These are phyloP conservation scores for Tympanopsis confertula DNA, from an alignment of 2,329 filamentous ascomycete genomes.

Conservation along the genomic window DNA sequence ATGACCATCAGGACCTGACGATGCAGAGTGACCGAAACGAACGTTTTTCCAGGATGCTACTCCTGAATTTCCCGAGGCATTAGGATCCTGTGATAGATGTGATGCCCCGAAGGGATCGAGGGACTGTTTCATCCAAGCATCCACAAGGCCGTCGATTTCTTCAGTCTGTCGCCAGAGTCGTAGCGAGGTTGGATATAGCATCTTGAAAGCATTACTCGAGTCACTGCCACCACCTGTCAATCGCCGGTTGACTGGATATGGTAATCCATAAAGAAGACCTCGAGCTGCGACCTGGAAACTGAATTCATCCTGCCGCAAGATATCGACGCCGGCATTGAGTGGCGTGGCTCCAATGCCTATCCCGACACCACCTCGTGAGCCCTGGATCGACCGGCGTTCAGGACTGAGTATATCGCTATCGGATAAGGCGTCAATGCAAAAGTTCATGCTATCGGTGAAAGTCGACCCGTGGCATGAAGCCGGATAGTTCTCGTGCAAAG, in stretches of 20 bases:
- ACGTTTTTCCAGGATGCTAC: no score
- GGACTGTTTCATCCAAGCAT: constrained; percentile 53
- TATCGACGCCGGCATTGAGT: constrained; percentile 53
- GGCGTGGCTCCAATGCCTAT: constrained; percentile 31
- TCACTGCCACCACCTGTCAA: constrained; percentile 28
- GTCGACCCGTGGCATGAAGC: constrained; percentile 62
- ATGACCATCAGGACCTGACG: no score
- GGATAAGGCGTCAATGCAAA: constrained; percentile 78
- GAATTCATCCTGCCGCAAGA: constrained; percentile 84
- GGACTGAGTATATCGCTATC: constrained; percentile 77
- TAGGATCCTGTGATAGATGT: not conserved
- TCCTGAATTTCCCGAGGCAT: no score
- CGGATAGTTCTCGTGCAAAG: constrained; percentile 86
- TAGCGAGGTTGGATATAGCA: constrained; percentile 82
- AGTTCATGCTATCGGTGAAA: constrained; percentile 67
- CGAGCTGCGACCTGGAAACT: constrained; percentile 83
- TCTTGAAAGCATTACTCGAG: constrained; percentile 70
- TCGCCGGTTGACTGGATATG: constrained; percentile 72
- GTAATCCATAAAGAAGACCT: constrained; percentile 74
- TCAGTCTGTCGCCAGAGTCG: constrained; percentile 76
- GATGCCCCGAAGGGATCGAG: constrained; percentile 20
- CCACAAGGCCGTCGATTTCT: constrained; percentile 65
- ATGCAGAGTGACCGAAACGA: no score
- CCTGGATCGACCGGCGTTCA: constrained; percentile 58
- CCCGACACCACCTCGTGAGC: constrained; percentile 38